These are phyloP conservation scores for Boletus rex-veris DNA, from an alignment of 768 basidiomycete genomes.

Conservation along the genomic window DNA sequence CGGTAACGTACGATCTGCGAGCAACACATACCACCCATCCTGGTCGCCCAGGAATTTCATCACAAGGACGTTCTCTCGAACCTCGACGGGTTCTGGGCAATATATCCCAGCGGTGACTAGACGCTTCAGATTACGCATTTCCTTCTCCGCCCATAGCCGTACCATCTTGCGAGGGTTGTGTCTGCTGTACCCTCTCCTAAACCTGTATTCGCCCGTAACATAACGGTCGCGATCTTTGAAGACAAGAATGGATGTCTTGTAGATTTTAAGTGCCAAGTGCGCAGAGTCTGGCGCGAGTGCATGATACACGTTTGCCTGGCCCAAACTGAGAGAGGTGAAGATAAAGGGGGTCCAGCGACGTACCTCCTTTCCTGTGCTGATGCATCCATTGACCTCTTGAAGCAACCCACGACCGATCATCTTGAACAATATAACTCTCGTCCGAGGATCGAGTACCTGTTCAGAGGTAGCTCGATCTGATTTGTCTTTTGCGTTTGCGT, in stretches of 20 bases:
- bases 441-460: conserved; percentile 96
- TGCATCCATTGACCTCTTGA: conserved; percentile 90
- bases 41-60: conserved; percentile 88
- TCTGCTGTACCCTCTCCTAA: conserved; percentile 83
- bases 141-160: conserved; percentile 97
- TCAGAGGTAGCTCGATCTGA: conserved; percentile 95
- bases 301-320: conserved; percentile 95
- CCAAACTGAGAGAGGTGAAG: conserved; percentile 2
- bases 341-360: conserved; percentile 9
- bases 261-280: conserved; percentile 94
- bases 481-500: conserved; percentile 91
- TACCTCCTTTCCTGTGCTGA: conserved; percentile 98
- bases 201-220: conserved; percentile 94
- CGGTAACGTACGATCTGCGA: background rate
- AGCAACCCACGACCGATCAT: conserved; percentile 91
- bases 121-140: conserved; percentile 92
- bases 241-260: conserved; percentile 95
- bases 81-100: conserved; percentile 88
- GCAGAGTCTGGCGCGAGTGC: conserved; percentile 52
- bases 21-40: conserved; percentile 68
- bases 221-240: conserved; percentile 99
- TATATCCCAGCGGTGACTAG: conserved; percentile 77
- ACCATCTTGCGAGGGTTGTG: conserved; percentile 99
- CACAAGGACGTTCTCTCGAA: conserved; percentile 93
- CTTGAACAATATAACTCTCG: conserved; percentile 89